Evolutionary conservation across 768 basidiomycete genomes (phyloP), one percentile per base, ranked within the genome.

Genomic region (Trametes villosa): DNA sequence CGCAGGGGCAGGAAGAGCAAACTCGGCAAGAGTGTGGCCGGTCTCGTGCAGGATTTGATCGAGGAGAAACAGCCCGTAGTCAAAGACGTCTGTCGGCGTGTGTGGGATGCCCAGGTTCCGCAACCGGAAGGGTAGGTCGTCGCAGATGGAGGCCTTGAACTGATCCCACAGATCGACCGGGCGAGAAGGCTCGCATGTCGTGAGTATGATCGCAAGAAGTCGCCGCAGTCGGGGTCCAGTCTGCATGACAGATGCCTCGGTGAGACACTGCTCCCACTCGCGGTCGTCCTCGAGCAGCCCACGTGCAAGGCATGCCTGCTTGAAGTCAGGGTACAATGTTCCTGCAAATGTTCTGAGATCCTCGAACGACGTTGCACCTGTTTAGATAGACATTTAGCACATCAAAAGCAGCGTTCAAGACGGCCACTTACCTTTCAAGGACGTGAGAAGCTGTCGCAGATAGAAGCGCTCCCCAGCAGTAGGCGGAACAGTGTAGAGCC

Each of bases 31-130:
- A 7, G 33, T 7, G 33, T 26, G n/a, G n/a, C 70, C 71, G 36
- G 59, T 50, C 1, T 69, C 57, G 1, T 29, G 30, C 3, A 80
- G 69, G 18, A 75, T 55, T 8, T 67, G n/a, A 22, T 79, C 59
- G 29, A 83, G 68, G 5, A 78, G 72, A 64, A 64, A 76, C 5
- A 83, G 77, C 15, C 80, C 79, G 75, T 77, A 80, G 61, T 81
- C 77, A 64, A 70, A 75, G 2, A 77, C 53, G 22, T 76, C 46
- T 3, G 74, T 75, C 1, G 74, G 55, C 15, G 75, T 65, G 1
- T 73, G 40, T 0, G 7, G 29, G 13, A 61, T 48, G 6, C 62
- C 58, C 2, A 62, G 52, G 7, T 9, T 31, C 7, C 45, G 53
- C 2, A 81, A 66, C 0, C 55, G 55, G 45, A 64, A 48, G 5